Evolutionary conservation across 345 rosid species (phyloP).

Genomic region (Orychophragmus violaceus): DNA sequence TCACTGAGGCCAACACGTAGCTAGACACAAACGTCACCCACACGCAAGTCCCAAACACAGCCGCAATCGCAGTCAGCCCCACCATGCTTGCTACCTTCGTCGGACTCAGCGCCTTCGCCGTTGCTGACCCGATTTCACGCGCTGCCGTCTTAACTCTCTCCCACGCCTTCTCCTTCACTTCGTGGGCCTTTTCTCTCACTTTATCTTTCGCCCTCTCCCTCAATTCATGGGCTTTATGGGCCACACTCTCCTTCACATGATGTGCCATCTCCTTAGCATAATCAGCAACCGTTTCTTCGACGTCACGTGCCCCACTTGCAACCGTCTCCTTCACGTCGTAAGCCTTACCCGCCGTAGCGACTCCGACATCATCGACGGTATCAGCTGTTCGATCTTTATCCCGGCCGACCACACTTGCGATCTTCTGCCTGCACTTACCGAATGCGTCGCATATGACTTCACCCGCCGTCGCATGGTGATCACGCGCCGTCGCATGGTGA

Average conservation of each 20-base stretch:
- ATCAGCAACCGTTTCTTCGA: not conserved
- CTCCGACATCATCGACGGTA: conserved; percentile 8
- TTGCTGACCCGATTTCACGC: not conserved
- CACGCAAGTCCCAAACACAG: conserved; percentile 57
- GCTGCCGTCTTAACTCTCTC: conserved; percentile 11
- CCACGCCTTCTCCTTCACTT: conserved; percentile 19
- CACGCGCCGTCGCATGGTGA: conserved; percentile 12
- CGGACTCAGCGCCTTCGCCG: not conserved
- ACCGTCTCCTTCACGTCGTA: conserved; percentile 18
- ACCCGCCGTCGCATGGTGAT: conserved; percentile 21
- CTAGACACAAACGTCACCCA: conserved; percentile 83
- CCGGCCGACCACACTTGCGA: conserved; percentile 37
- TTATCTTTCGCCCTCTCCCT: conserved; percentile 23
- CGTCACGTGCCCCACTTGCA: conserved; percentile 9
- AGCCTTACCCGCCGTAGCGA: not conserved
- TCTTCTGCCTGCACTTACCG: conserved; percentile 51
- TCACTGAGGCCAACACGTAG: conserved; percentile 39
- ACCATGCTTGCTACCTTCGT: conserved; percentile 27
- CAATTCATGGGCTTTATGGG: conserved; percentile 17
- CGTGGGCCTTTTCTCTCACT: conserved; percentile 18
- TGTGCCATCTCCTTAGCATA: conserved; percentile 10
- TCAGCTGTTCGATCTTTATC: conserved; percentile 31
- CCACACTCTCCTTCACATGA: conserved; percentile 1
- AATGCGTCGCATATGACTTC: conserved; percentile 57
- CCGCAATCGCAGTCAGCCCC: conserved; percentile 43